A percentile compares a stretch with the other conserved stretches of the same genome.
Evolutionary conservation across 2,329 filamentous ascomycete genomes (phyloP).

Genomic region (Talaromyces sp.): DNA sequence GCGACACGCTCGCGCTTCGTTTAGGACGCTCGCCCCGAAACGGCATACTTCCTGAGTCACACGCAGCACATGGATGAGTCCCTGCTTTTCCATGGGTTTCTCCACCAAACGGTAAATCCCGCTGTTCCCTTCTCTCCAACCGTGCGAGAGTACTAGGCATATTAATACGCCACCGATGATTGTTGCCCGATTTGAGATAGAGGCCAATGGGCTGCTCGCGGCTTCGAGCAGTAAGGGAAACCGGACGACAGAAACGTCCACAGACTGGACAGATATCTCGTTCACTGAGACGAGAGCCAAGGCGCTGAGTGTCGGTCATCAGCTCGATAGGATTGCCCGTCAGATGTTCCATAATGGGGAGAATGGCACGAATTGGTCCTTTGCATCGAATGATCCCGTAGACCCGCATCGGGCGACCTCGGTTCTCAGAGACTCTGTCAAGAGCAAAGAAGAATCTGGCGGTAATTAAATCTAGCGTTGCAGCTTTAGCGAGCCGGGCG

Average conservation of each 20-base stretch:
- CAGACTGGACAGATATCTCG: conserved; percentile 13
- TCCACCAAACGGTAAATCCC: conserved; percentile 12
- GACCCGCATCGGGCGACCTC: not conserved
- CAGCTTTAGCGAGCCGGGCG: conserved; percentile 5
- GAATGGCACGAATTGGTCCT: not conserved
- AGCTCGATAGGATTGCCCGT: not conserved
- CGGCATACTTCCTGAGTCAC: conserved; percentile 3
- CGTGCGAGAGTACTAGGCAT: conserved; percentile 12
- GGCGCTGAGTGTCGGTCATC: not conserved
- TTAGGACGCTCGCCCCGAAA: not conserved
- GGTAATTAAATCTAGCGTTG: conserved; percentile 6
- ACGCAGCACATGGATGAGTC: conserved; percentile 8
- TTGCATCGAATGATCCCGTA: not conserved
- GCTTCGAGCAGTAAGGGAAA: conserved; percentile 12
- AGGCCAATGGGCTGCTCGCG: conserved; percentile 13
- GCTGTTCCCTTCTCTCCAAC: conserved; percentile 7
- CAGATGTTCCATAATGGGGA: not conserved
- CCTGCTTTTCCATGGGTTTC: conserved; percentile 12
- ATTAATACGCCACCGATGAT: conserved; percentile 14
- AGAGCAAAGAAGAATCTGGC: too few species aligned
- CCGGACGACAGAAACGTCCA: conserved; percentile 11
- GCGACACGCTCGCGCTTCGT: conserved; percentile 1
- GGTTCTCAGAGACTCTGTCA: conserved; percentile 7
- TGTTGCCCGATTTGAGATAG: conserved; percentile 11
- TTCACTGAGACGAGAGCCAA: conserved; percentile 9